phyloP scores from a whole-genome alignment of 352 stramenopile genomes.

The Stephanocyclus meneghinianus region DNA sequence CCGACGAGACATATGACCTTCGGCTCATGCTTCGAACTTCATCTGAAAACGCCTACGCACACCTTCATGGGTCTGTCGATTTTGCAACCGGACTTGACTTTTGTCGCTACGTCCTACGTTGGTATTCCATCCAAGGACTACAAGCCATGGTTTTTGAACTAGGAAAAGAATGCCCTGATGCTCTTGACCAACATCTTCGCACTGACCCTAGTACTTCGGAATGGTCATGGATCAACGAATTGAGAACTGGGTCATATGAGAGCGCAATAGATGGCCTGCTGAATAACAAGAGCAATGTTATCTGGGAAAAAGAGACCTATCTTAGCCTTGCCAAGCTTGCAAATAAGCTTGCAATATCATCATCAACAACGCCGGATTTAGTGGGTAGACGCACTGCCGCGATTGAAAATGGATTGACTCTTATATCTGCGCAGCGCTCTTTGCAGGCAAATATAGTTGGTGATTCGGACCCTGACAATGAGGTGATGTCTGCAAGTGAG shows the following conservation, averaged over 20 bases:
- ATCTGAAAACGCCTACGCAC: constrained; percentile 19
- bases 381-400: constrained; percentile 4
- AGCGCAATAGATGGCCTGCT: constrained; percentile 26
- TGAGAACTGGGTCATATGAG: constrained; percentile 23
- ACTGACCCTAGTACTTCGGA: constrained; percentile 30
- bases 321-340: constrained; percentile 46
- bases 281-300: constrained; percentile 15
- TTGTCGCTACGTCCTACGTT: constrained; percentile 40
- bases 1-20: constrained; percentile 44
- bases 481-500: constrained; percentile 22
- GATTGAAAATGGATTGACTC: constrained; percentile 37
- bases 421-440: constrained; percentile 32
- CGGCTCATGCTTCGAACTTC: constrained; percentile 25
- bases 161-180: constrained; percentile 38
- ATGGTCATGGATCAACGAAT: constrained; percentile 38
- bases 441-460: constrained; percentile 25
- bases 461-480: constrained; percentile 8
- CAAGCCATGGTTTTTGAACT: constrained; percentile 43
- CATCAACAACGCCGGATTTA: constrained; percentile 5
- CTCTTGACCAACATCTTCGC: constrained; percentile 28
- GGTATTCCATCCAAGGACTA: constrained; percentile 33
- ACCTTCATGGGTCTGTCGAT: constrained; percentile 32
- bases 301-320: constrained; percentile 46
- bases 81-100: constrained; percentile 27
- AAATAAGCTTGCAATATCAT: constrained; percentile 25